Conservation (phyloP, 345 rosid species). For the Sonneratia caseolaris region DNA sequence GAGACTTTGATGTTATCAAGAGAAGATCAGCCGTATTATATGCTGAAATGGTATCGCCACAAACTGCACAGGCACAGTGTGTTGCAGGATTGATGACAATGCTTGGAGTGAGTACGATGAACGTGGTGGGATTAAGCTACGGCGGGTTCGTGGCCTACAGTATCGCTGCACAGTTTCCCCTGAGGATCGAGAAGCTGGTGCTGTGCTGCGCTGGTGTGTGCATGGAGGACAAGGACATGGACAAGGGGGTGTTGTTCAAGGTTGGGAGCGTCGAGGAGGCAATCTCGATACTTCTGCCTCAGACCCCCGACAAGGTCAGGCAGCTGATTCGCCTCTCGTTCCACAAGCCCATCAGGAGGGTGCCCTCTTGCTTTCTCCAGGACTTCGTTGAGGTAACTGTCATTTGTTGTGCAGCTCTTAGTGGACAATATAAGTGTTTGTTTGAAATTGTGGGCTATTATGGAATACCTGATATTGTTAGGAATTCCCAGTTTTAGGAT, state of each 20-base stretch:
- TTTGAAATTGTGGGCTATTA: not conserved
- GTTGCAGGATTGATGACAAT: slow-evolving; percentile 45
- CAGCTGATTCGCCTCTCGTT: slow-evolving; percentile 43
- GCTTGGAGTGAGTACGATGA: slow-evolving; percentile 31
- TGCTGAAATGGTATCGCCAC: not conserved
- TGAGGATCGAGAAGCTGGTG: slow-evolving; percentile 50
- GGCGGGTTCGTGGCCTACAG: slow-evolving; percentile 82
- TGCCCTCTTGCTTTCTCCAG: slow-evolving; percentile 63
- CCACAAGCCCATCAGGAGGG: slow-evolving; percentile 39
- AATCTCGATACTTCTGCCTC: slow-evolving; percentile 44
- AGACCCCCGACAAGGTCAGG: slow-evolving; percentile 43
- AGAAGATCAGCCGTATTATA: too few relatives aligned
- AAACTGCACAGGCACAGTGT: slow-evolving; percentile 42
- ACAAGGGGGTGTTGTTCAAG: slow-evolving; percentile 53
- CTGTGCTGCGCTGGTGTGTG: slow-evolving; percentile 75
- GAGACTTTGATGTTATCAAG: not conserved
- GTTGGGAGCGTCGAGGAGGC: slow-evolving; percentile 61
- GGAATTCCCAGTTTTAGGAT: too few relatives aligned
- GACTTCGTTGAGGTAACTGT: slow-evolving; percentile 45
- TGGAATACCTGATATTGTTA: not conserved
- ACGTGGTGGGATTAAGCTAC: slow-evolving; percentile 67
- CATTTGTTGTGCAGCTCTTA: not conserved
- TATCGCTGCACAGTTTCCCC: slow-evolving; percentile 64
- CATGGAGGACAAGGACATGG: slow-evolving; percentile 75
- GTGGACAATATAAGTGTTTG: not conserved